A percentile compares a stretch with the other conserved stretches of the same genome.
phyloP scores from a whole-genome alignment of 768 basidiomycete genomes.

The Cubamyces lactineus region DNA sequence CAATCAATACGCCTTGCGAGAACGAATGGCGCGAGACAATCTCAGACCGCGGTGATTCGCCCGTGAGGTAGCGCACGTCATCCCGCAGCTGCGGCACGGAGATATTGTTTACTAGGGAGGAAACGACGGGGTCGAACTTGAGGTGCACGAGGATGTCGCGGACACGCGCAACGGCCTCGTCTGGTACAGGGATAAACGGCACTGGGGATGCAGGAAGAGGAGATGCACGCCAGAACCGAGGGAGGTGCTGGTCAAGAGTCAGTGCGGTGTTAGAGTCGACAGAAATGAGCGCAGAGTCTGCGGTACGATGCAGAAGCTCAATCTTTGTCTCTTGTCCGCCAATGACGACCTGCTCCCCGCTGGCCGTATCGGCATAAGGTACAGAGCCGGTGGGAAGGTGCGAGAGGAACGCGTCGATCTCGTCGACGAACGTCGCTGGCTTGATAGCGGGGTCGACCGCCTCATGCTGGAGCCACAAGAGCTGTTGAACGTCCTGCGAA shows the following conservation, averaged over 20 bases:
- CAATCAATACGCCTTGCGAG: constrained; percentile 60
- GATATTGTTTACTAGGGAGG: constrained; percentile 69
- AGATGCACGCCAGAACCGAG: constrained; percentile 72
- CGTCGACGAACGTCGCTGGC: constrained; percentile 33
- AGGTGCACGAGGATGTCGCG: constrained; percentile 58
- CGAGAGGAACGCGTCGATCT: constrained; percentile 19
- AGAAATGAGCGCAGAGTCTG: constrained; percentile 53
- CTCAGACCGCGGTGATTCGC: constrained; percentile 73
- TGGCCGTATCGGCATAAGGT: not conserved
- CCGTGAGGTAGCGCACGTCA: constrained; percentile 83
- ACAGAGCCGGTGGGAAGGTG: constrained; percentile 2
- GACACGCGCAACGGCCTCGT: constrained; percentile 56
- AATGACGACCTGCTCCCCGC: constrained; percentile 21
- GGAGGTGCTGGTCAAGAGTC: constrained; percentile 51
- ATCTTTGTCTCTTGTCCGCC: not conserved
- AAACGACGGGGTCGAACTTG: constrained; percentile 70
- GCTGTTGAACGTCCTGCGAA: constrained; percentile 39
- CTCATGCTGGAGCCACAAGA: constrained; percentile 65
- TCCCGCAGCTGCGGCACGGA: constrained; percentile 65
- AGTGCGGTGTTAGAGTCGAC: constrained; percentile 38
- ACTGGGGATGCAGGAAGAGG: constrained; percentile 57
- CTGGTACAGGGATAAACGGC: constrained; percentile 58
- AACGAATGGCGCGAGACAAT: constrained; percentile 87
- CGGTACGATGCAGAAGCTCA: constrained; percentile 45
- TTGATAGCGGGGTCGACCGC: constrained; percentile 50